Conservation (phyloP, 805 yeast genomes). For the Babjeviella inositovora region DNA sequence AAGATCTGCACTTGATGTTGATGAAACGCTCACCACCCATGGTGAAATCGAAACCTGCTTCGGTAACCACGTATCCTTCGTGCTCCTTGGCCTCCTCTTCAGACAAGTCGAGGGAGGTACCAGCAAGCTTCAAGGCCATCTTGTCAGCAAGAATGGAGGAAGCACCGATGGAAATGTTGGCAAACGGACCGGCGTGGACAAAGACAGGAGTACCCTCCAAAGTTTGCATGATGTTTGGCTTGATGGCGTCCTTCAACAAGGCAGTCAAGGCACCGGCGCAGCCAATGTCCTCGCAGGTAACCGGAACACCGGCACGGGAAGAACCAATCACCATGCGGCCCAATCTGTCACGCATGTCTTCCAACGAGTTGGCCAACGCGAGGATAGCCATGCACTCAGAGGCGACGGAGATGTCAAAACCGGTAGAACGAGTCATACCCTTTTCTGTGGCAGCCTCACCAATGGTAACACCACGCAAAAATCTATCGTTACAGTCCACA, state of each 20-base stretch:
- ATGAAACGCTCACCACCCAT: constrained; percentile 87
- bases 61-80: constrained; percentile 70
- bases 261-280: constrained; percentile 83
- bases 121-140: constrained; percentile 67
- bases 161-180: constrained; percentile 79
- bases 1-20: constrained; percentile 68
- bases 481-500: constrained; percentile 73
- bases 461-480: constrained; percentile 60
- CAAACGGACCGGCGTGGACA: constrained; percentile 83
- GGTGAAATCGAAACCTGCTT: constrained; percentile 82
- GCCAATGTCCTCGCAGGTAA: constrained; percentile 74
- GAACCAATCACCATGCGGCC: constrained; percentile 67
- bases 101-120: constrained; percentile 32
- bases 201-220: constrained; percentile 80
- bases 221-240: constrained; percentile 80
- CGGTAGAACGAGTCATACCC: constrained; percentile 57
- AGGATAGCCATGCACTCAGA: constrained; percentile 78
- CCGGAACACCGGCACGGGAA: constrained; percentile 50
- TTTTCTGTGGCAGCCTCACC: constrained; percentile 76
- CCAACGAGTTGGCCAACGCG: constrained; percentile 55
- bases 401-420: constrained; percentile 76
- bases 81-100: constrained; percentile 25
- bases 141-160: constrained; percentile 72
- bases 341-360: constrained; percentile 59
- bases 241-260: constrained; percentile 63